A percentile compares a stretch with the other conserved stretches of the same genome.
phyloP scores from a whole-genome alignment of 2,329 filamentous ascomycete species.

The Tolypocladium cylindrosporum region DNA sequence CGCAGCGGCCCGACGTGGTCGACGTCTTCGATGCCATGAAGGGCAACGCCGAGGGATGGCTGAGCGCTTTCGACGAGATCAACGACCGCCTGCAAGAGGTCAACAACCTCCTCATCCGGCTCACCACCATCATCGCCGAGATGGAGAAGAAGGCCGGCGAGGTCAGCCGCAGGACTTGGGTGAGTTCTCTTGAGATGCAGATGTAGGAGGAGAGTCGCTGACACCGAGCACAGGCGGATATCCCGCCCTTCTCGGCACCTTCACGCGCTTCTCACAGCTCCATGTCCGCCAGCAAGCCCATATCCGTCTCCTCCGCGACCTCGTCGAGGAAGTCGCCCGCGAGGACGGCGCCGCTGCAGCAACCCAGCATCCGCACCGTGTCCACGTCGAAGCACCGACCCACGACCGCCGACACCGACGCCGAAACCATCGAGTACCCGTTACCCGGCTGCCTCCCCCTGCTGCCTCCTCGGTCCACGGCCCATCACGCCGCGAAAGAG shows the following conservation, averaged over 20 bases:
- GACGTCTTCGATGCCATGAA: conserved; percentile 85
- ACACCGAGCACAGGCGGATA: conserved; percentile 7
- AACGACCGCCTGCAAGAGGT: conserved; percentile 63
- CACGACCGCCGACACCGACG: conserved; percentile 7
- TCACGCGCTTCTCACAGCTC: not conserved
- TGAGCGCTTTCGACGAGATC: conserved; percentile 66
- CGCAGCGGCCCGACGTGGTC: conserved; percentile 51
- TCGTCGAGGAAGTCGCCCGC: conserved; percentile 2
- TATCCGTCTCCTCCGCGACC: conserved; percentile 2
- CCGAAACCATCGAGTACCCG: conserved; percentile 11
- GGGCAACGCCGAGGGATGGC: conserved; percentile 87
- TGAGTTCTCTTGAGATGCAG: conserved; percentile 29
- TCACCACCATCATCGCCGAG: conserved; percentile 70
- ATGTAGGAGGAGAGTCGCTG: not conserved
- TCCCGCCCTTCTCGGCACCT: conserved; percentile 10
- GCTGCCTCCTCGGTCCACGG: conserved; percentile 6
- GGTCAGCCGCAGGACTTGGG: conserved; percentile 68
- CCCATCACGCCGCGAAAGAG: not conserved
- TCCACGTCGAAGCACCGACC: conserved; percentile 5
- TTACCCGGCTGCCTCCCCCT: conserved; percentile 11
- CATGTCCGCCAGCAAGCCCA: not conserved
- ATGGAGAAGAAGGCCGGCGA: conserved; percentile 79
- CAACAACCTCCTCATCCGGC: conserved; percentile 57
- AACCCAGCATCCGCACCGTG: conserved; percentile 9
- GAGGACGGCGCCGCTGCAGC: not conserved